Conservation (phyloP, 495 filamentous ascomycete genomes). For the Talaromyces liani region DNA sequence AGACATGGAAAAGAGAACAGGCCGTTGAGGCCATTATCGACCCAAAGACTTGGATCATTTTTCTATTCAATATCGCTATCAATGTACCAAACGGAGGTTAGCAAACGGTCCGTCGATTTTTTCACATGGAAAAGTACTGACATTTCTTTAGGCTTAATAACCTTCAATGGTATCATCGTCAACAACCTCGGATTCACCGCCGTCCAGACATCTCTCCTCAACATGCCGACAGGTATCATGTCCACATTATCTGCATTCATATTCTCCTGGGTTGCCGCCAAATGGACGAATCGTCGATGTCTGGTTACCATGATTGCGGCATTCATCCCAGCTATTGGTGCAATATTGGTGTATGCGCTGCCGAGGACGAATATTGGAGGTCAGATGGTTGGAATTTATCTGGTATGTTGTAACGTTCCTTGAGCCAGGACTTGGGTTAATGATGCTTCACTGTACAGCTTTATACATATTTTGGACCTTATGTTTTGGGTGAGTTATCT, state of each 20-base stretch:
- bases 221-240: conserved; percentile 26
- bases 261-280: conserved; percentile 28
- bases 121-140: neutral
- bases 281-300: conserved; percentile 27
- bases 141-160: conserved; percentile 17
- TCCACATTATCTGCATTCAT: conserved; percentile 21
- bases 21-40: conserved; percentile 35
- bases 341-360: conserved; percentile 26
- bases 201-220: conserved; percentile 23
- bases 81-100: conserved; percentile 23
- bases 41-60: conserved; percentile 25
- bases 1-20: conserved; percentile 43
- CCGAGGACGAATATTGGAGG: conserved; percentile 25
- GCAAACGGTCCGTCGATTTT: too few relatives aligned
- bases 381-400: conserved; percentile 27
- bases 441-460: conserved; percentile 10
- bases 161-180: conserved; percentile 30
- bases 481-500: conserved; percentile 17
- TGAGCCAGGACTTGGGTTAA: neutral
- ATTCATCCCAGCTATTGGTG: conserved; percentile 25
- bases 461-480: conserved; percentile 31
- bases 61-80: conserved; percentile 18
- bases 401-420: conserved; percentile 13
- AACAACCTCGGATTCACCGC: conserved; percentile 27
- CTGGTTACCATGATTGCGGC: conserved; percentile 24